Evolutionary conservation across 106 monocot species (phyloP).

Genomic region (Narthecium ossifragum): DNA sequence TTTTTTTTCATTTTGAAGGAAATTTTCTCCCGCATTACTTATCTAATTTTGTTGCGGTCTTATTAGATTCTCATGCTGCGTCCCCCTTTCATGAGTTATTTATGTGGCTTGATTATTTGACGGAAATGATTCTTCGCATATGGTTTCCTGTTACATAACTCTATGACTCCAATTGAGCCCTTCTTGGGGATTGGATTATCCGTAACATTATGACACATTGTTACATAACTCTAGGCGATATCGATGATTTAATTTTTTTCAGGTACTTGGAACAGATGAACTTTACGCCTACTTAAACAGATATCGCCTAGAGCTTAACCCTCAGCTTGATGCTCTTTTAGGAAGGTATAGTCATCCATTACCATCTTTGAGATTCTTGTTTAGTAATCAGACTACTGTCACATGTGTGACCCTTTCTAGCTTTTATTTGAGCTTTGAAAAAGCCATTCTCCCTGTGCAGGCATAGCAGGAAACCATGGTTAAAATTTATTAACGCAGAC

Average conservation of each 20-base stretch:
- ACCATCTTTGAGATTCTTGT: not conserved
- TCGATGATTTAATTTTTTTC: constrained; percentile 2
- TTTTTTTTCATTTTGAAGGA: not conserved
- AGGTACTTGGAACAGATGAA: constrained; percentile 87
- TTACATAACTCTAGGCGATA: not conserved
- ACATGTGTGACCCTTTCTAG: not conserved
- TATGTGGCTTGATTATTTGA: too few species aligned
- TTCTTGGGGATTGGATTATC: not conserved
- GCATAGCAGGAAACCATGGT: constrained; percentile 86
- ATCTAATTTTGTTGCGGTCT: not conserved
- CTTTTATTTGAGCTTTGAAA: not conserved
- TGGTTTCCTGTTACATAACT: too few species aligned
- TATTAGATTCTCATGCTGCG: too few species aligned
- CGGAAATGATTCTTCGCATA: too few species aligned
- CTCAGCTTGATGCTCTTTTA: constrained; percentile 70
- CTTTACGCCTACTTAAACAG: constrained; percentile 70
- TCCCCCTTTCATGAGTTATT: too few species aligned
- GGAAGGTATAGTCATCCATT: constrained; percentile 39
- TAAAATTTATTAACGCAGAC: constrained; percentile 76
- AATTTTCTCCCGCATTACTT: not conserved
- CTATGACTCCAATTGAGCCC: too few species aligned
- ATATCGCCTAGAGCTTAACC: constrained; percentile 74
- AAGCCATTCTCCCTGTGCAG: constrained; percentile 24
- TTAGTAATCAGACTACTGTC: not conserved
- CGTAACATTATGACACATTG: not conserved